Conservation (phyloP, 306 rosid species). For the Comarum palustre region DNA sequence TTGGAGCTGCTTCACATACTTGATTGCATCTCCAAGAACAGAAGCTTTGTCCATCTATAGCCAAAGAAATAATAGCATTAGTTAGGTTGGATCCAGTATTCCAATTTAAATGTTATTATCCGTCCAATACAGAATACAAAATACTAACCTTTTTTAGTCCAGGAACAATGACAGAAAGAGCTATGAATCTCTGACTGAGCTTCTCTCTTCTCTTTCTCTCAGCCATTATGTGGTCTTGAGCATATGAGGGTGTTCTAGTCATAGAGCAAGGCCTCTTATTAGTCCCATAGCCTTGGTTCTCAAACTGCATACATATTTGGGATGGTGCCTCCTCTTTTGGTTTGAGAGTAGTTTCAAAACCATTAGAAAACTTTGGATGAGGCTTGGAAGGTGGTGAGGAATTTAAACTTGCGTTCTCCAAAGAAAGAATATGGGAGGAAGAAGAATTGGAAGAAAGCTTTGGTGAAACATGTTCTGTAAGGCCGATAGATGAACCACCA, state of each 20-base stretch:
- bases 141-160: slow-evolving; percentile 62
- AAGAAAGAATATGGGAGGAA: slow-evolving; percentile 52
- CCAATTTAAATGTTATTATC: neutral
- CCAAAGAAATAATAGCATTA: neutral
- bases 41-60: slow-evolving; percentile 73
- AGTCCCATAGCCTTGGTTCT: slow-evolving; percentile 16
- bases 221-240: slow-evolving; percentile 72
- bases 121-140: neutral
- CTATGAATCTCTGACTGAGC: slow-evolving; percentile 71
- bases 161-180: slow-evolving; percentile 74
- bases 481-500: slow-evolving; percentile 31
- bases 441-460: slow-evolving; percentile 35
- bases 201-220: slow-evolving; percentile 79
- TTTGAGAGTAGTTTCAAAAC: slow-evolving; percentile 19
- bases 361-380: slow-evolving; percentile 21
- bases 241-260: slow-evolving; percentile 33
- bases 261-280: slow-evolving; percentile 37
- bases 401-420: slow-evolving; percentile 40
- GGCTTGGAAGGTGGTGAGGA: slow-evolving; percentile 15
- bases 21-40: slow-evolving; percentile 63
- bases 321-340: slow-evolving; percentile 30
- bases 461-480: slow-evolving; percentile 26
- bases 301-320: slow-evolving; percentile 27
- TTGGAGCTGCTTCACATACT: slow-evolving; percentile 60
- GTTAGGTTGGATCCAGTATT: neutral